Evolutionary conservation across 805 yeast species (phyloP).

Genomic region (Sporopachydermia quercuum): DNA sequence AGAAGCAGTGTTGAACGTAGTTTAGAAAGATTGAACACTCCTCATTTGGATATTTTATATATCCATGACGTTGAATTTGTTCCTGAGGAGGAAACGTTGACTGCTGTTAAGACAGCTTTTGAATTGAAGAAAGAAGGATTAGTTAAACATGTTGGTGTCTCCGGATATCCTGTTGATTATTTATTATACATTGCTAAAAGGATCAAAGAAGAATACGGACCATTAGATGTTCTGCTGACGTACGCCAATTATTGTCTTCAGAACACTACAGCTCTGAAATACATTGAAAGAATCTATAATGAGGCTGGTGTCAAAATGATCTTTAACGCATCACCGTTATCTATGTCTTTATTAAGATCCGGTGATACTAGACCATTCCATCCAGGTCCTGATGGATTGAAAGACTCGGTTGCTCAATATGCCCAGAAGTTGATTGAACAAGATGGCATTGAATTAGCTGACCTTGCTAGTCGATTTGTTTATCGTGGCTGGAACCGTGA

Average conservation of each 20-base stretch:
- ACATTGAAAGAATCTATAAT: conserved; percentile 28
- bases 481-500: conserved; percentile 36
- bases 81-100: conserved; percentile 33
- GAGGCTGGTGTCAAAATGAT: conserved; percentile 43
- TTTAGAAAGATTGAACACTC: conserved; percentile 45
- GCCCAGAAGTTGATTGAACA: conserved; percentile 29
- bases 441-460: conserved; percentile 55
- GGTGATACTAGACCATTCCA: conserved; percentile 61
- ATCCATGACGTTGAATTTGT: conserved; percentile 86
- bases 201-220: conserved; percentile 24
- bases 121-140: conserved; percentile 47
- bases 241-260: conserved; percentile 78
- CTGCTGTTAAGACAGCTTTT: conserved; percentile 48
- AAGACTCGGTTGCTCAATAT: conserved; percentile 26
- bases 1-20: conserved; percentile 52
- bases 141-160: conserved; percentile 54
- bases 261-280: conserved; percentile 38
- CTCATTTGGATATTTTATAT: conserved; percentile 67
- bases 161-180: conserved; percentile 76
- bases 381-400: conserved; percentile 55
- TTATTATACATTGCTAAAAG: conserved; percentile 36
- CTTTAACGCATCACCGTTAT: conserved; percentile 73
- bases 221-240: conserved; percentile 61
- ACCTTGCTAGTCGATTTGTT: conserved; percentile 67
- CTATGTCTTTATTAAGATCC: conserved; percentile 73